These are phyloP conservation scores for Penicillium sp. DNA, from an alignment of 2,329 filamentous ascomycete species.

Conservation along the genomic window DNA sequence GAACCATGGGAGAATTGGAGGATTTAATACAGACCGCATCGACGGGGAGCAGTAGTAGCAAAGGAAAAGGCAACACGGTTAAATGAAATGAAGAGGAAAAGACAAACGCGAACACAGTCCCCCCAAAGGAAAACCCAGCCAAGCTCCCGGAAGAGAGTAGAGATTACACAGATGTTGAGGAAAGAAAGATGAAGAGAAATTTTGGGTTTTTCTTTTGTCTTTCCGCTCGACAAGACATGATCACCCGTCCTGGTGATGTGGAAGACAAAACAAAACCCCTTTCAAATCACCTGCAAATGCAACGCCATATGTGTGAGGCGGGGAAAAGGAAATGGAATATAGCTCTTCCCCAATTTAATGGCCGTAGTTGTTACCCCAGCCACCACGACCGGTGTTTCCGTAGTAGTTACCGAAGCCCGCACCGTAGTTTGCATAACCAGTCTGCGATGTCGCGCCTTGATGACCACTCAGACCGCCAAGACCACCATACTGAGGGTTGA, in stretches of 20 bases:
- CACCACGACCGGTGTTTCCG: constrained; percentile 43
- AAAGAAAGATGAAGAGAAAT: constrained; percentile 28
- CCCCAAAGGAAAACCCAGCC: constrained; percentile 33
- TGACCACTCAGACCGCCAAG: constrained; percentile 44
- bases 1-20: constrained; percentile 30
- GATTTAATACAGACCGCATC: constrained; percentile 36
- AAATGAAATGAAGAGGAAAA: constrained; percentile 16
- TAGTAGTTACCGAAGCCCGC: constrained; percentile 46
- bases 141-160: constrained; percentile 40
- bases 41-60: constrained; percentile 29
- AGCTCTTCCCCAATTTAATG: constrained; percentile 37
- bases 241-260: constrained; percentile 8
- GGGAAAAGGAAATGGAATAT: constrained; percentile 18
- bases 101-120: constrained; percentile 17
- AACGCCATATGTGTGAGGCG: constrained; percentile 31
- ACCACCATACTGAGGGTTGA: constrained; percentile 54
- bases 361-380: constrained; percentile 49
- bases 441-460: constrained; percentile 41
- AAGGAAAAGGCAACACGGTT: constrained; percentile 20
- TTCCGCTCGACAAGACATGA: constrained; percentile 12
- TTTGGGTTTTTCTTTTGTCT: constrained; percentile 19
- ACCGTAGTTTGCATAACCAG: constrained; percentile 44
- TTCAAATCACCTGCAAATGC: constrained; percentile 28
- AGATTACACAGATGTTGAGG: constrained; percentile 42
- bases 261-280: constrained; percentile 17